Evolutionary conservation across 192 early-diverging fungal genomes (phyloP).

Genomic region (Pilaira anomala): DNA sequence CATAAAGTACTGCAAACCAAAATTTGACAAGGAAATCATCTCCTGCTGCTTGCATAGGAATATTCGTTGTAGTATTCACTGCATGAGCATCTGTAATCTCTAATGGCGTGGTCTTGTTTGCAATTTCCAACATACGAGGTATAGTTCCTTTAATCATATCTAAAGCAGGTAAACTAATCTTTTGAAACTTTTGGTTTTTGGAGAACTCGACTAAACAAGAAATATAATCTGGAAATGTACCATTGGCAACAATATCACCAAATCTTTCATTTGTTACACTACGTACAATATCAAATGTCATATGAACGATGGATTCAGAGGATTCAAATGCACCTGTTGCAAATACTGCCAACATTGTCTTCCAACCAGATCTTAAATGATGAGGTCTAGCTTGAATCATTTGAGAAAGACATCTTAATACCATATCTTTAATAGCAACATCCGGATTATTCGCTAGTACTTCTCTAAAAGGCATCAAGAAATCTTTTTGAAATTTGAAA

Average conservation of each 20-base stretch:
- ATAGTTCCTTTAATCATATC: conserved; percentile 41
- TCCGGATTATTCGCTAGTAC: conserved; percentile 76
- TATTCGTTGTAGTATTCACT: conserved; percentile 3
- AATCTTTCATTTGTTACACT: conserved; percentile 61
- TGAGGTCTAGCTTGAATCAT: conserved; percentile 68
- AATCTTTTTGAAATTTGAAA: conserved; percentile 93
- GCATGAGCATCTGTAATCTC: conserved; percentile 33
- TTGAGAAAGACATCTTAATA: conserved; percentile 72
- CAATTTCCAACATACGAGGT: conserved; percentile 36
- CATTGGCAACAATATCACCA: conserved; percentile 60
- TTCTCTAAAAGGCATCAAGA: conserved; percentile 83
- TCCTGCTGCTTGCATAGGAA: conserved; percentile 30
- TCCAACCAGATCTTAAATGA: conserved; percentile 83
- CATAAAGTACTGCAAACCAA: conserved; percentile 89
- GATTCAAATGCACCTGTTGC: conserved; percentile 62
- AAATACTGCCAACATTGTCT: conserved; percentile 61
- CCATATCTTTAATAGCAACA: conserved; percentile 74
- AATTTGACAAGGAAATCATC: conserved; percentile 64
- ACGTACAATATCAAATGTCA: conserved; percentile 72
- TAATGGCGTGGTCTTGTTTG: conserved; percentile 15
- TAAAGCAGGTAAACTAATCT: conserved; percentile 47
- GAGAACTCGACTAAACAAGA: conserved; percentile 59
- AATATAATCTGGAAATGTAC: conserved; percentile 55
- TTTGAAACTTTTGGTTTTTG: conserved; percentile 67
- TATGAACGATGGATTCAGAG: conserved; percentile 67